Percentiles rank a stretch among this genome's conserved stretches.
Evolutionary conservation across 768 basidiomycete species (phyloP).

Genomic region (Tricholoma bakamatsutake): DNA sequence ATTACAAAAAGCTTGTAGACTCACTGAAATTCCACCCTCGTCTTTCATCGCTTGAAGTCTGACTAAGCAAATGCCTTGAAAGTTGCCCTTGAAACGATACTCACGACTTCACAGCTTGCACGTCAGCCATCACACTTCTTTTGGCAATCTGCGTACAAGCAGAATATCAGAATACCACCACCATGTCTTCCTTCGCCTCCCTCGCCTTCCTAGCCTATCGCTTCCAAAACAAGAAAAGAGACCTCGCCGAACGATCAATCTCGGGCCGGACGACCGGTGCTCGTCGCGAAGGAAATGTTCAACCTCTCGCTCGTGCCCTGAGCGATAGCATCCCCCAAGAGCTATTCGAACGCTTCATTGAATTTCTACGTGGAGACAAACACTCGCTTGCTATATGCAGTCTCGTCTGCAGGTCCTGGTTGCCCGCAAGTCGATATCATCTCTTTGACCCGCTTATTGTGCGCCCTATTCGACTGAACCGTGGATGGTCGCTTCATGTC

Average conservation of each 20-base stretch:
- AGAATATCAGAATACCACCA: not conserved
- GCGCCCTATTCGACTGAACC: conserved; percentile 3
- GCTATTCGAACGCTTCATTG: conserved; percentile 12
- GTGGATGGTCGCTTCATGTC: not conserved
- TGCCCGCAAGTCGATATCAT: conserved; percentile 13
- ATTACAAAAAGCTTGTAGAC: no score
- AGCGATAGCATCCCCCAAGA: conserved; percentile 12
- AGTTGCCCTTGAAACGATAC: no score
- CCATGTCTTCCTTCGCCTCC: not conserved
- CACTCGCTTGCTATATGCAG: conserved; percentile 13
- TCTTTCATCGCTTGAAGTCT: no score
- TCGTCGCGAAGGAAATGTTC: not conserved
- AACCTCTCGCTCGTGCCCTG: conserved; percentile 2
- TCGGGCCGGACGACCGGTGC: not conserved
- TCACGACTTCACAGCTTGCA: no score
- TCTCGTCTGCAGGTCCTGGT: conserved; percentile 21
- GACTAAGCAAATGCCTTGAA: no score
- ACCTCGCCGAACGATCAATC: not conserved
- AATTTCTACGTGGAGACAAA: conserved; percentile 7
- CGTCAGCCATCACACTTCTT: no score
- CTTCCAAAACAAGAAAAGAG: not conserved
- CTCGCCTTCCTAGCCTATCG: not conserved
- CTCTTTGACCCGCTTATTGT: conserved; percentile 7
- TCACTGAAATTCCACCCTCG: no score
- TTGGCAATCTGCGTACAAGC: no score